Percentiles rank a stretch among this genome's conserved stretches.
These are phyloP conservation scores for Chaetomium globosum DNA, from an alignment of 2,329 filamentous ascomycete species.

Conservation along the genomic window DNA sequence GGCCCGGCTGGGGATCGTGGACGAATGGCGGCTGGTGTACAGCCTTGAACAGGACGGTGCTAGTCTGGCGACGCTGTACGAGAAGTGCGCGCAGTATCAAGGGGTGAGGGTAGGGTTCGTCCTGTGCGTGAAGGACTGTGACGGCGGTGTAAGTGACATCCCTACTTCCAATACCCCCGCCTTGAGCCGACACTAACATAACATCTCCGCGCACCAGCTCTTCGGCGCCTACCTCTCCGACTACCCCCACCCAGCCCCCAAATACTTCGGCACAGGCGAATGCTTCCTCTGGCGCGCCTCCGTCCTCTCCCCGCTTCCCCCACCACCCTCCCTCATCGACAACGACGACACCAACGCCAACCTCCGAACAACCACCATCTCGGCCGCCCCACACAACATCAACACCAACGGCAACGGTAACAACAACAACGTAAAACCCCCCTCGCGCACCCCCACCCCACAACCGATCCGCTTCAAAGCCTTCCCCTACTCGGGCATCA, in stretches of 20 bases:
- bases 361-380: slow-evolving; percentile 48
- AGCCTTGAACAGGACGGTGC: slow-evolving; percentile 91
- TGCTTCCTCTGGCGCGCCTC: slow-evolving; percentile 88
- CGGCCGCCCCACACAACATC: slow-evolving; percentile 37
- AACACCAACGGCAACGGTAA: background rate
- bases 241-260: slow-evolving; percentile 73
- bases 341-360: slow-evolving; percentile 53
- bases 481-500: slow-evolving; percentile 92
- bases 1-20: slow-evolving; percentile 80
- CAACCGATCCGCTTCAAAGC: slow-evolving; percentile 88
- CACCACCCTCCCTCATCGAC: slow-evolving; percentile 58
- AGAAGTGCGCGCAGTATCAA: slow-evolving; percentile 69
- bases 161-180: background rate
- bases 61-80: slow-evolving; percentile 82
- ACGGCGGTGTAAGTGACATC: slow-evolving; percentile 64
- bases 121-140: slow-evolving; percentile 78
- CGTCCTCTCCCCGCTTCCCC: slow-evolving; percentile 67
- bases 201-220: slow-evolving; percentile 50
- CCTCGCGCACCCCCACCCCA: slow-evolving; percentile 26
- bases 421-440: slow-evolving; percentile 25
- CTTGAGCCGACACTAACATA: slow-evolving; percentile 1
- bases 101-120: slow-evolving; percentile 82
- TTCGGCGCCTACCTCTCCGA: slow-evolving; percentile 97
- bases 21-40: slow-evolving; percentile 85
- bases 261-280: slow-evolving; percentile 95